Evolutionary conservation across 495 filamentous ascomycete species (phyloP).

Genomic region (Venustampulla echinocandica): DNA sequence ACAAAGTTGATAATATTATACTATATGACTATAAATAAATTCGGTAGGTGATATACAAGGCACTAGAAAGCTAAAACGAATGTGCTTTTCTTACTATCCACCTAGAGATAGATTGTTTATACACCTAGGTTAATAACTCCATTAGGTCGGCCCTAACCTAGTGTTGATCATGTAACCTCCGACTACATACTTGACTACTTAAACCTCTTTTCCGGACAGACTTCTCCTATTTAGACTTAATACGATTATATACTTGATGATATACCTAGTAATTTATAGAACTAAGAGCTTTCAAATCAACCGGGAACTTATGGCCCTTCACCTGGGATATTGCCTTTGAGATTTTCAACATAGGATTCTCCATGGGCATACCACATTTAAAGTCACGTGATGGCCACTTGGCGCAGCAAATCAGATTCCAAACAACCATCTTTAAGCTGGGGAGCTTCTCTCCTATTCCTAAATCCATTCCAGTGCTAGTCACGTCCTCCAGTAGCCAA

Average conservation of each 20-base stretch:
- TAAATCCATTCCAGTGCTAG: no score
- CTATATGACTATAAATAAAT: not conserved
- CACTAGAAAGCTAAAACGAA: no score
- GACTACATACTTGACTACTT: not conserved
- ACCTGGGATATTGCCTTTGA: no score
- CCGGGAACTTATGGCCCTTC: no score
- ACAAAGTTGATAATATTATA: slow-evolving; percentile 1
- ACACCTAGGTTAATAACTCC: not conserved
- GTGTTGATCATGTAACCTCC: not conserved
- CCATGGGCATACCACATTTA: no score
- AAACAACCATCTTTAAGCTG: no score
- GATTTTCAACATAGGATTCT: no score
- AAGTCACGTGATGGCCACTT: no score
- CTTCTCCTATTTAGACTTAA: not conserved
- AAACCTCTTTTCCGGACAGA: not conserved
- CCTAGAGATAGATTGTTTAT: not conserved
- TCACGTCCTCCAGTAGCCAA: no score
- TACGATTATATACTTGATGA: not conserved
- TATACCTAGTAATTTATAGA: not conserved
- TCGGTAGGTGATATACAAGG: not conserved
- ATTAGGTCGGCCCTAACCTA: not conserved
- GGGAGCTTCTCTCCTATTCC: no score
- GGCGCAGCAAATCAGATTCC: no score
- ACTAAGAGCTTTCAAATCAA: no score
- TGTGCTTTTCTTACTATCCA: not conserved